These are phyloP conservation scores for Fomitiporia mediterranea DNA, from an alignment of 1,284 basidiomycete genomes.

Conservation along the genomic window DNA sequence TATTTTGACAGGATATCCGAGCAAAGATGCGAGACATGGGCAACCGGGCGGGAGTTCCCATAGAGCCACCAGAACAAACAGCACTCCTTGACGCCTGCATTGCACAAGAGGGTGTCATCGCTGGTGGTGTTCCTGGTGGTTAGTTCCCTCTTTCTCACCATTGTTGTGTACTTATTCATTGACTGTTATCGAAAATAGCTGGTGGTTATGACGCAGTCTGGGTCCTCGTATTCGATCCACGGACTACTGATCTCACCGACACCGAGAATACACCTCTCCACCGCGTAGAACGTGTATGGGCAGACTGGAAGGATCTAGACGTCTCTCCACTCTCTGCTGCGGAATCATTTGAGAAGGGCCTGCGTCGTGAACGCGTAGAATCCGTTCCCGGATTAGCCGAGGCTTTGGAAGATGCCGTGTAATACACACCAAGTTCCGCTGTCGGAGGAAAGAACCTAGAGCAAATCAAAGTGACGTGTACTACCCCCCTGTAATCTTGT, in stretches of 20 bases:
- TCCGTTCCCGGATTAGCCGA: slow-evolving; percentile 58
- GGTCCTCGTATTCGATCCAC: slow-evolving; percentile 76
- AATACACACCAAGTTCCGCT: background rate
- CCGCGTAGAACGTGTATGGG: slow-evolving; percentile 72
- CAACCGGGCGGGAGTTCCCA: slow-evolving; percentile 71
- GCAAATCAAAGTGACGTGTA: no score
- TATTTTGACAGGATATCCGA: slow-evolving; percentile 59
- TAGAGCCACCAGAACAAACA: slow-evolving; percentile 91
- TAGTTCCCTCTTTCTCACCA: slow-evolving; percentile 26
- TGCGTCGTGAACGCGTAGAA: slow-evolving; percentile 58
- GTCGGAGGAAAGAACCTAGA: no score
- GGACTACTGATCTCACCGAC: slow-evolving; percentile 33
- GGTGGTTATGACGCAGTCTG: slow-evolving; percentile 98
- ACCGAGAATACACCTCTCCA: slow-evolving; percentile 32
- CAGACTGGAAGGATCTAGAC: slow-evolving; percentile 60
- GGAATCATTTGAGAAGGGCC: slow-evolving; percentile 73
- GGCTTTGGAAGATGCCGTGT: slow-evolving; percentile 23
- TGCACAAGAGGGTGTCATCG: slow-evolving; percentile 78
- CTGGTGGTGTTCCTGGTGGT: slow-evolving; percentile 96
- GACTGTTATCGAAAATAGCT: slow-evolving; percentile 46
- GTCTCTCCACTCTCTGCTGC: slow-evolving; percentile 78
- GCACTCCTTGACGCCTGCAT: slow-evolving; percentile 80
- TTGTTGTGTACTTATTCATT: background rate
- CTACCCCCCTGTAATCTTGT: no score
- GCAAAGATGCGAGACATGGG: slow-evolving; percentile 87